A percentile compares a stretch with the other conserved stretches of the same genome.
Conservation (phyloP, 371 early-diverging fungal genomes). For the Mortierella sp. region DNA sequence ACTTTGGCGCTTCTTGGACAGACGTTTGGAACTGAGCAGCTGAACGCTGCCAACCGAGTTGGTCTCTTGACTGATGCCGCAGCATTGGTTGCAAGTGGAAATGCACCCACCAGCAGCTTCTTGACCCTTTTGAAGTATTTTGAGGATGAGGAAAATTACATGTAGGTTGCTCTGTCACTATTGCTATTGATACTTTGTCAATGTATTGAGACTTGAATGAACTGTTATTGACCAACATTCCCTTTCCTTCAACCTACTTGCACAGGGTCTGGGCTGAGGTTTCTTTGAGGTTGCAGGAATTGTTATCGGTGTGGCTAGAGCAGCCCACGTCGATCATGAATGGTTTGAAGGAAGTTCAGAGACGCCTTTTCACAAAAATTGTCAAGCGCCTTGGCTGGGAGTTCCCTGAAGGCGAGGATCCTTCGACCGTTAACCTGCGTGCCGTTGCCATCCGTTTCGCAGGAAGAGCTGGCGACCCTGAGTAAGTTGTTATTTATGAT, state of each 20-base stretch:
- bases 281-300: constrained; percentile 9
- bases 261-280: constrained; percentile 67
- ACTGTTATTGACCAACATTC: neutral
- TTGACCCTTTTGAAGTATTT: constrained; percentile 74
- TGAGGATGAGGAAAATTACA: constrained; percentile 74
- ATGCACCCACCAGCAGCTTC: constrained; percentile 69
- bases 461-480: constrained; percentile 62
- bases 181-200: neutral
- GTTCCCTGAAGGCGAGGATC: constrained; percentile 62
- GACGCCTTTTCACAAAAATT: constrained; percentile 67
- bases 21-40: constrained; percentile 55
- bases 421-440: constrained; percentile 60
- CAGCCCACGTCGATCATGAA: constrained; percentile 63
- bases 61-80: constrained; percentile 78
- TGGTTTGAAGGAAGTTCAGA: constrained; percentile 62
- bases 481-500: constrained; percentile 20
- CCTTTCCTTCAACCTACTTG: neutral
- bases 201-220: neutral
- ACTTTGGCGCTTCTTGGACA: constrained; percentile 63
- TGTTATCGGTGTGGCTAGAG: constrained; percentile 61
- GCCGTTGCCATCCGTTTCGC: constrained; percentile 65
- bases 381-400: constrained; percentile 75
- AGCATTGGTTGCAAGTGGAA: constrained; percentile 74
- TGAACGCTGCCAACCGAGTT: constrained; percentile 68
- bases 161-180: constrained; percentile 45